Base-by-base conservation (phyloP, 805 yeast species). In the Cyberlindnera meyerae region DNA sequence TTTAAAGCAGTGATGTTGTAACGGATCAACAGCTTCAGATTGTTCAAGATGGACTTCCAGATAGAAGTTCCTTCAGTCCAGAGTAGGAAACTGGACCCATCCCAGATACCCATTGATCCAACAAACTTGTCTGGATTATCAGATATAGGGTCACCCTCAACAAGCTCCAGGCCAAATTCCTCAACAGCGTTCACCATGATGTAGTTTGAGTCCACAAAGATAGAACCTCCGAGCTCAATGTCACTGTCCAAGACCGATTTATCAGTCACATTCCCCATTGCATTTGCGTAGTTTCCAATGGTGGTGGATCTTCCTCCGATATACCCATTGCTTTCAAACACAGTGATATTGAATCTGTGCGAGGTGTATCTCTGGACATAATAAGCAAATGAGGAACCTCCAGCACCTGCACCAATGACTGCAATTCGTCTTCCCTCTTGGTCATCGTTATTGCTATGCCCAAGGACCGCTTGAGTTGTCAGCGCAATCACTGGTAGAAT, bases 381-480 rank as follows among this genome's bases (percentile, higher is more conserved):
- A 43, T 68, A 64, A 4, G 77, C 69, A n/a, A 69, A 58, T 4
- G 71, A 53, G 1, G 74, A 52, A 1, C 78, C 77, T 8, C 71
- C 75, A 4, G 77, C 66, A 4, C 77, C 78, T 0, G 76, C 73
- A 3, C 78, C 77, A 20, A 68, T 57, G 17, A 70, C 62, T 2
- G 73, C 74, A 12, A 68, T 46, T 6, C 37, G n/a, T n/a, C n/a
- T n/a, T n/a, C n/a, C n/a, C n/a, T n/a, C n/a, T n/a, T n/a, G 43
- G 3, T 37, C 20, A 14, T 34, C 36, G n/a, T 37, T 31, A n/a
- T 24, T 17, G 11, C 11, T 21, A 8, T 8, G 24, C 24, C 11
- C 24, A 8, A 8, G 24, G 11, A 8, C 24, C 8, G 16, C 11
- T 16, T 8, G 22, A 28, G 15, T 6, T 25, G 30, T 29, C 30